These are phyloP conservation scores for Neofusicoccum sp. DNA, from an alignment of 2,329 filamentous ascomycete species.

Conservation along the genomic window DNA sequence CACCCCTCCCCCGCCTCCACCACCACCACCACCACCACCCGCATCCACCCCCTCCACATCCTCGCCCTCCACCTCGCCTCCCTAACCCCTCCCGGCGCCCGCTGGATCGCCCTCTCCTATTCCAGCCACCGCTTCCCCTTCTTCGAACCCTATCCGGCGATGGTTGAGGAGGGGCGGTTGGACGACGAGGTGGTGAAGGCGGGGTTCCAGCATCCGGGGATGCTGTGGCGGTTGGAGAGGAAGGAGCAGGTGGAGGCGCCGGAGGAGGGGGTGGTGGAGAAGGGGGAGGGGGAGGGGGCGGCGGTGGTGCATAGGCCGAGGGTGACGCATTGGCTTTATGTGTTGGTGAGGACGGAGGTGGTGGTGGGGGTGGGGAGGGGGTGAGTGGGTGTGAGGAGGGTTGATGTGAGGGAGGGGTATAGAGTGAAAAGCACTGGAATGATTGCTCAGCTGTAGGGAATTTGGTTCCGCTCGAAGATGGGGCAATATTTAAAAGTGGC, in stretches of 20 bases:
- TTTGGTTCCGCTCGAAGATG: too few relatives aligned
- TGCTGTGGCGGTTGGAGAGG: slow-evolving; percentile 37
- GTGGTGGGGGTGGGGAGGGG: not conserved
- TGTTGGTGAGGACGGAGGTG: slow-evolving; percentile 36
- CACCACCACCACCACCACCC: not conserved
- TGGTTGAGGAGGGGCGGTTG: slow-evolving; percentile 15
- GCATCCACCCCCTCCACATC: slow-evolving; percentile 38
- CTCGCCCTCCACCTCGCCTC: slow-evolving; percentile 42
- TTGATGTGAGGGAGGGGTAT: too few relatives aligned
- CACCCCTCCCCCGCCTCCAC: not conserved
- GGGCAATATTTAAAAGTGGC: too few relatives aligned
- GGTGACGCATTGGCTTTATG: slow-evolving; percentile 40
- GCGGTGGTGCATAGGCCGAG: slow-evolving; percentile 34
- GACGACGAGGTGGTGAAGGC: slow-evolving; percentile 25
- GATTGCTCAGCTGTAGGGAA: too few relatives aligned
- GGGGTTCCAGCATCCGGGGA: slow-evolving; percentile 37
- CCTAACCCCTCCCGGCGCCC: slow-evolving; percentile 35
- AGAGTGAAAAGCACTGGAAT: too few relatives aligned
- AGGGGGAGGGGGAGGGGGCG: slow-evolving; percentile 10
- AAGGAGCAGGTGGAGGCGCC: slow-evolving; percentile 33
- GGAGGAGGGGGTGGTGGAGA: slow-evolving; percentile 22
- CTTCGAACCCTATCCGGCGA: slow-evolving; percentile 23
- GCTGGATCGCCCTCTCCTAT: slow-evolving; percentile 43
- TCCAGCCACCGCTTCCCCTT: slow-evolving; percentile 41
- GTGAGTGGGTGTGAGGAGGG: too few relatives aligned